Evolutionary conservation across 1,139 yeast species (phyloP).

Genomic region (Meyerozyma sp.): DNA sequence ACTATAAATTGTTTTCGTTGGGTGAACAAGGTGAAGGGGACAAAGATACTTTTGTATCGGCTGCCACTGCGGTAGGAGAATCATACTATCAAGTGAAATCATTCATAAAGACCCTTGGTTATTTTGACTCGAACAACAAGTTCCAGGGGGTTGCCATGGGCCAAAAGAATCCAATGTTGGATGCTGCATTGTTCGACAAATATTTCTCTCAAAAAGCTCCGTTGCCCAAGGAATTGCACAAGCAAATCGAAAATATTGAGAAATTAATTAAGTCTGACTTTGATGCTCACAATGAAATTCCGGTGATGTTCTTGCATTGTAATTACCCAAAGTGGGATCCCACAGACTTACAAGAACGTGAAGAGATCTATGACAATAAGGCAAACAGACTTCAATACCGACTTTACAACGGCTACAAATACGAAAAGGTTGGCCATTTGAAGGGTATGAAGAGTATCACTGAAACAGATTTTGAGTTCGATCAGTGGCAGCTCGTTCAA

Average conservation of each 20-base stretch:
- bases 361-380: slow-evolving; percentile 24
- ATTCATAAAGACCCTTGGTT: slow-evolving; percentile 9
- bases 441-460: slow-evolving; percentile 5
- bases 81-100: slow-evolving; percentile 51
- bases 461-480: slow-evolving; percentile 27
- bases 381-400: slow-evolving; percentile 22
- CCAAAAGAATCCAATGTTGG: neutral
- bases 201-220: neutral
- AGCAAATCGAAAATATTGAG: neutral
- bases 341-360: slow-evolving; percentile 9
- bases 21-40: slow-evolving; percentile 57
- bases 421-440: slow-evolving; percentile 5
- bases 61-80: slow-evolving; percentile 11
- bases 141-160: slow-evolving; percentile 2
- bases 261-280: neutral
- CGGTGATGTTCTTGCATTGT: slow-evolving; percentile 1
- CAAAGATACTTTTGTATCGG: slow-evolving; percentile 16
- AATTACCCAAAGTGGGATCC: slow-evolving; percentile 2
- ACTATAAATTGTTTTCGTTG: slow-evolving; percentile 51
- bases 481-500: slow-evolving; percentile 30
- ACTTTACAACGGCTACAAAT: slow-evolving; percentile 24
- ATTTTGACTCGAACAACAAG: slow-evolving; percentile 1
- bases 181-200: neutral
- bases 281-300: slow-evolving; percentile 1
- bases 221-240: neutral